Base-by-base conservation (phyloP, 805 yeast species). In the Sungouiozyma intestinalis region DNA sequence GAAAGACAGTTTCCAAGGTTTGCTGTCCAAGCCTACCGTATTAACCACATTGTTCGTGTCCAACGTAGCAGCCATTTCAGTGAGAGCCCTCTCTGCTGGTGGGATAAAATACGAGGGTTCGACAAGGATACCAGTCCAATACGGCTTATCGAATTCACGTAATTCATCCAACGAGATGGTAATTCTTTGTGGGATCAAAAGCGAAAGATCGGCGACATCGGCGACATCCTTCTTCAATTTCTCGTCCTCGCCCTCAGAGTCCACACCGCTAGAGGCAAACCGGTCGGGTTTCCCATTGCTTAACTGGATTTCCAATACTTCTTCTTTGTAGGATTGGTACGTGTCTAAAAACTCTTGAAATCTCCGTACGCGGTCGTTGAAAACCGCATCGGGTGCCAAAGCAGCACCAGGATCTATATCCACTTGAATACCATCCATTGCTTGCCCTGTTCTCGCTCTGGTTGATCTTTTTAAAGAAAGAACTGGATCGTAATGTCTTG, bases 81-180 rank as follows among this genome's bases (percentile, higher is more conserved):
- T 72, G 35, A 92, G 66, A 1, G 96, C 97, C 43, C 81, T 71
- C 57, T 88, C 94, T 42, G 88, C 80, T 5, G 97, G 86, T 4
- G 97, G 97, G 21, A 90, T 66, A 52, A 62, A 88, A 42, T 86
- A 95, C 1, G 94, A 78, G 0, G 98, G 98, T 16, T 67, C 67
- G 42, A 75, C 68, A 41, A 92, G 64, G 8, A 87, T 55, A 0
- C 97, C 94, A 2, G 62, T 59, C 83, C 97, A 92, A 49, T 79
- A 76, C 1, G 73, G 77, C 40, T 74, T 67, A 63, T 88, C 94
- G 57, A 83, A 88, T 40, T 80, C 88, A 51, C 97, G 73, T 16
- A 92, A 60, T 49, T 90, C 97, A 63, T 92, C 98, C 35, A 92
- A 68, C 14, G 87, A 77, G 2, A 90, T 80, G 2, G 72, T 67